Conservation (phyloP, 768 basidiomycete genomes). For the Lepiota venenata region DNA sequence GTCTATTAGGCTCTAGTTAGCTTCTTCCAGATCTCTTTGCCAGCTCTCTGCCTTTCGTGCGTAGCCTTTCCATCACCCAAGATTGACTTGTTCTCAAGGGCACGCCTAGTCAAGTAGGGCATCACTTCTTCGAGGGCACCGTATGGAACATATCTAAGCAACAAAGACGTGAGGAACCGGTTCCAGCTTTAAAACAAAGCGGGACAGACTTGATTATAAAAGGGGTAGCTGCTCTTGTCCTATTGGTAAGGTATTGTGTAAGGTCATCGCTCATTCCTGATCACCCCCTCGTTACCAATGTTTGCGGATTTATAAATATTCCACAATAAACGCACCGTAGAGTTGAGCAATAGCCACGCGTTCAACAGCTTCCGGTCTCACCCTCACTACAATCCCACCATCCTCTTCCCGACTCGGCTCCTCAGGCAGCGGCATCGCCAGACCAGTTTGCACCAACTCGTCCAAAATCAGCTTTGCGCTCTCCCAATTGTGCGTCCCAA, state of each 20-base stretch:
- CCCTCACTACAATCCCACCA: conserved; percentile 22
- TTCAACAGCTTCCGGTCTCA: conserved; percentile 57
- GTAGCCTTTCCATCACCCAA: conserved; percentile 69
- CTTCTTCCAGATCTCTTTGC: conserved; percentile 48
- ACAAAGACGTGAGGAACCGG: not conserved
- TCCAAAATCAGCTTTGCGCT: conserved; percentile 62
- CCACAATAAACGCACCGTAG: conserved; percentile 72
- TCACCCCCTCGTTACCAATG: not conserved
- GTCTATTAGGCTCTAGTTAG: conserved; percentile 15
- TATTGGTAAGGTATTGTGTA: conserved; percentile 63
- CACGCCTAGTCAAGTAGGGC: conserved; percentile 86
- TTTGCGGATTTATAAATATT: conserved; percentile 1
- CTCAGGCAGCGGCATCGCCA: conserved; percentile 36
- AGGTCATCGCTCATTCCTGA: conserved; percentile 85
- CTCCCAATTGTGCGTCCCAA: conserved; percentile 84
- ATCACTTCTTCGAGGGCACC: conserved; percentile 75
- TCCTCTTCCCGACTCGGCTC: conserved; percentile 6
- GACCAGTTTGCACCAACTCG: conserved; percentile 51
- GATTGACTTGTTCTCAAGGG: conserved; percentile 91
- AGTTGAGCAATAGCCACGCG: conserved; percentile 77
- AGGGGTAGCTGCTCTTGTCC: conserved; percentile 51
- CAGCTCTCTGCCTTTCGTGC: conserved; percentile 56
- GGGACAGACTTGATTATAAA: conserved; percentile 69
- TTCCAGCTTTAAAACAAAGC: conserved; percentile 2
- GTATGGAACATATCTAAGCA: conserved; percentile 64